Percentiles rank a stretch among this genome's conserved stretches.
Evolutionary conservation across 2,329 filamentous ascomycete species (phyloP).

Genomic region (Fusarium sambucinum): DNA sequence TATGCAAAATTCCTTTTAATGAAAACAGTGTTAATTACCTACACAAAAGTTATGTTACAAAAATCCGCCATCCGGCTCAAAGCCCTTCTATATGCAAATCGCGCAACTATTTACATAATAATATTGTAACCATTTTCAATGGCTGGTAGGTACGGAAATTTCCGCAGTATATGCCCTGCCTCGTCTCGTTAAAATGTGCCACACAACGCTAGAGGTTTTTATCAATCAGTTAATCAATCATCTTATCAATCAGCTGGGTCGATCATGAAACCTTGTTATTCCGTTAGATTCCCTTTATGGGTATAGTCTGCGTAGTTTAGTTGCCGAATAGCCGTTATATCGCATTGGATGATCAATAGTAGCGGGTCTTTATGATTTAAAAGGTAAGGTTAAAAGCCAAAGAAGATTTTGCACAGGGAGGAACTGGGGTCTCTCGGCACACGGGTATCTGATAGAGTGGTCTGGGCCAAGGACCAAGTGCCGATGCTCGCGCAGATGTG

Average conservation of each 20-base stretch:
- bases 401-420: neutral
- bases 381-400: constrained; percentile 6
- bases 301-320: neutral
- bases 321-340: constrained; percentile 1
- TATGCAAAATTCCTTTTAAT: too few species aligned
- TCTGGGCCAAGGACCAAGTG: constrained; percentile 1
- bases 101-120: neutral
- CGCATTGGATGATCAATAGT: neutral
- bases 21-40: too few species aligned
- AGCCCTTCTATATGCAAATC: neutral
- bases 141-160: neutral
- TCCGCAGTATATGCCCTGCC: neutral
- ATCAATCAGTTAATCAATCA: constrained; percentile 15
- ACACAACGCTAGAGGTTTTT: neutral
- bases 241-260: constrained; percentile 12
- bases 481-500: neutral
- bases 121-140: neutral
- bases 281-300: neutral
- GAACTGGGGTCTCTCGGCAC: neutral
- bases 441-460: neutral
- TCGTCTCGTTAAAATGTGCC: neutral
- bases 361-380: neutral
- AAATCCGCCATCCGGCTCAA: neutral
- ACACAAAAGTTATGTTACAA: neutral
- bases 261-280: neutral